Base-by-base conservation (phyloP, 768 basidiomycete genomes). In the Suillus spraguei region DNA sequence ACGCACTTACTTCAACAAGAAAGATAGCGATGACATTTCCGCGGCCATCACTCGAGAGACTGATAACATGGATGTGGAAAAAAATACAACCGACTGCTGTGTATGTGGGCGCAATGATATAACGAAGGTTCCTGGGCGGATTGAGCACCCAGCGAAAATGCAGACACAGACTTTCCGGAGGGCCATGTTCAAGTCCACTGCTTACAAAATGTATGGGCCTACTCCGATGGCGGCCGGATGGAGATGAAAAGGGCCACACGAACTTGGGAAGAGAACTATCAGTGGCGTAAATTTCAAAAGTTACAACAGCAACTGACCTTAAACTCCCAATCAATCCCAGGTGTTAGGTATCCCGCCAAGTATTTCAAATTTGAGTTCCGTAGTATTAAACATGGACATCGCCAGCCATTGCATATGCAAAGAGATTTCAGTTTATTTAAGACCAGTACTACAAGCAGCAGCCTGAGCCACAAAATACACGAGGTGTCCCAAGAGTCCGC, bases 191-290 rank as follows among this genome's bases (percentile, higher is more conserved):
- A 39, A 56, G 55, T 24, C 55, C 22, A 56, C 9, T 24, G 36
- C 38, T 56, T 56, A 56, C 55, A 24, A 39, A 39, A 56, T 9
- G 10, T 39, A 22, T 14, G 14, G 35, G 36, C 54, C n/a, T 55
- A 36, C 10, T 38, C 55, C 36, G 52, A 10, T 11, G 10, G 11
- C 55, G 10, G 11, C 55, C 55, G 10, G 55, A 56, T 28, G 38
- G 38, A 22, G 10, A 56, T 39, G 22, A 39, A 38, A 24, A 56
- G 38, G 55, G 55, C 36, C 55, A 56, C 10, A 39, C 38, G 17
- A 28, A 56, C 55, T 56, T 56, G 55, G n/a, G 55, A 56, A 28
- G 55, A 56, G 55, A 53, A 56, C 38, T 16, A 17, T 9, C 22
- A 16, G 38, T 38, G 22, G 55, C 38, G 38, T 39, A 56, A 28